phyloP scores from a whole-genome alignment of 345 rosid species.

The Eutrema japonicum region DNA sequence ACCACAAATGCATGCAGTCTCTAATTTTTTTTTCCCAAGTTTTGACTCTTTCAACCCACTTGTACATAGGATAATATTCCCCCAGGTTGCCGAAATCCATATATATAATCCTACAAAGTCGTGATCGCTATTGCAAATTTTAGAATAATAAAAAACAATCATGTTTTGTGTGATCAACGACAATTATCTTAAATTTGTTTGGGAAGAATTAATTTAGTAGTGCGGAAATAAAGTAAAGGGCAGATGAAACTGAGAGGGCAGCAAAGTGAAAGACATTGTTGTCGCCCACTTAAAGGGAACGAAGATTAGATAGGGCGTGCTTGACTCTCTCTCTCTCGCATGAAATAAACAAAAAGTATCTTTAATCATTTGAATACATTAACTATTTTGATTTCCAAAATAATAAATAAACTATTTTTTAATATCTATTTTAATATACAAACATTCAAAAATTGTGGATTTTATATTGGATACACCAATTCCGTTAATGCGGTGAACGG shows the following conservation, averaged over 20 bases:
- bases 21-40: neutral
- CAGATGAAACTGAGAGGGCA: constrained; percentile 2
- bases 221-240: neutral
- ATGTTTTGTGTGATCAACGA: constrained; percentile 29
- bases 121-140: neutral
- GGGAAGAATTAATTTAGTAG: too few relatives aligned
- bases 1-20: constrained; percentile 15
- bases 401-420: too few relatives aligned
- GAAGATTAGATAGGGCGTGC: constrained; percentile 37
- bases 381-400: too few relatives aligned
- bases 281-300: constrained; percentile 36
- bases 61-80: constrained; percentile 6
- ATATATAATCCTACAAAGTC: constrained; percentile 1
- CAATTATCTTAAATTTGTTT: too few relatives aligned
- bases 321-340: constrained; percentile 29
- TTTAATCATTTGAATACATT: neutral
- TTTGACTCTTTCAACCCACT: constrained; percentile 33
- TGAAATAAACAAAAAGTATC: neutral
- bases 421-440: too few relatives aligned
- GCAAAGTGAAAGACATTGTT: constrained; percentile 5
- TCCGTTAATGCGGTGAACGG: too few relatives aligned
- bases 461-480: too few relatives aligned
- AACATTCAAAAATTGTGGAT: too few relatives aligned
- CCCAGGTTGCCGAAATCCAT: constrained; percentile 29
- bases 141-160: neutral